Conservation (phyloP, 2,329 filamentous ascomycete species). For the Diplodia intermedia region DNA sequence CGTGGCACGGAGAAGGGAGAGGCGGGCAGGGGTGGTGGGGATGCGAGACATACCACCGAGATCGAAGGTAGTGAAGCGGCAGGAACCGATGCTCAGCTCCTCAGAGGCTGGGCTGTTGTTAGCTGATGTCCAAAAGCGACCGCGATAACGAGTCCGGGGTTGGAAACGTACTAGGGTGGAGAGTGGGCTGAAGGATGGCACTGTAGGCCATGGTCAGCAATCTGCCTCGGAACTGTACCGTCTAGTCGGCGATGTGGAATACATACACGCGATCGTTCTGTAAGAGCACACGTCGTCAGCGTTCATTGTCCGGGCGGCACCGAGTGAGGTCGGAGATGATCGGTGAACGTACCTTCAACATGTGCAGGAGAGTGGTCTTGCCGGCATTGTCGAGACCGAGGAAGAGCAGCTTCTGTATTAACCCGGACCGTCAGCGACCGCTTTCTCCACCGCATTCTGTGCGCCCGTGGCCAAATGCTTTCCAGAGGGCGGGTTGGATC, state of each 20-base stretch:
- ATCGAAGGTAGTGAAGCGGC: conserved; percentile 95
- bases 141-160: background rate
- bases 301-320: conserved; percentile 1
- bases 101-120: conserved; percentile 67
- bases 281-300: background rate
- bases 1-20: background rate
- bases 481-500: background rate
- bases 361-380: conserved; percentile 92
- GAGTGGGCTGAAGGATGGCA: conserved; percentile 60
- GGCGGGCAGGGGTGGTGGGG: background rate
- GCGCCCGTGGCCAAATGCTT: background rate
- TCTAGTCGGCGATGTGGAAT: background rate
- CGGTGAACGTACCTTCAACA: conserved; percentile 70
- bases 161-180: conserved; percentile 77
- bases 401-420: conserved; percentile 59
- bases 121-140: conserved; percentile 14
- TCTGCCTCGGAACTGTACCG: background rate
- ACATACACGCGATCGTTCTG: conserved; percentile 74
- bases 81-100: conserved; percentile 57
- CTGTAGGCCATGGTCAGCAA: conserved; percentile 15
- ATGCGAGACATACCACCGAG: conserved; percentile 65
- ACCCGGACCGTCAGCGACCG: conserved; percentile 1
- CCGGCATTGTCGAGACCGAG: conserved; percentile 92
- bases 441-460: background rate
- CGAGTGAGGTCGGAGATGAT: background rate